Evolutionary conservation across 2,329 filamentous ascomycete species (phyloP), one percentile per base, ranked within the genome.

Genomic region (Fusarium begoniae): DNA sequence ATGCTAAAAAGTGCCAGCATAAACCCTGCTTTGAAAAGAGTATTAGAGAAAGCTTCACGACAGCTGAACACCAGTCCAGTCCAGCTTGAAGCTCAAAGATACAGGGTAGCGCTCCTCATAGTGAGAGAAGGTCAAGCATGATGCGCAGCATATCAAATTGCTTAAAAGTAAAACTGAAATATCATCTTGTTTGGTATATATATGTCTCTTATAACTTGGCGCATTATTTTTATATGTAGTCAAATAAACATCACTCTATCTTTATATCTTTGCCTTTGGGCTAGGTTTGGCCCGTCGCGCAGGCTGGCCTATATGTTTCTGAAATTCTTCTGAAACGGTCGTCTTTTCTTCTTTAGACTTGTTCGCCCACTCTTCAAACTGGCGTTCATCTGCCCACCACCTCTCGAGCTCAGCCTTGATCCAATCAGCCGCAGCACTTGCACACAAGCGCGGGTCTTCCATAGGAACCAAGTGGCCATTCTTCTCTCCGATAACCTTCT

Each of bases 401-500:
- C 84, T 81, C 47, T 82, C 79, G 72, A 93, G 73, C 79, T 92
- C 90, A n/a, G 79, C 77, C 0, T 81, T 85, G 63, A 93, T 81
- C 86, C 90, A 94, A 32, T 80, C 79, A 0, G 87, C 88, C 0
- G 89, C 87, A 24, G 88, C 81, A 66, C 88, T 84, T 4, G 94
- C 95, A 70, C 91, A 93, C 77, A 89, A 85, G 5, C 78, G 84
- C 0, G 93, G 93, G 44, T 89, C 88, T 82, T 98, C 95, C 89
- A 98, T 93, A 0, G 95, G 92, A 35, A 98, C 89, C 47, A 98
- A 82, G 81, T 98, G 96, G 0, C 95, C 94, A 11, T 87, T 86
- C 0, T 87, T 88, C 35, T 92, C 83, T 13, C 96, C 82, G 22
- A 90, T 85, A 10, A 93, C 87, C 73, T 91, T 87, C 63, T 85